A percentile compares a stretch with the other conserved stretches of the same genome.
Conservation (phyloP, 176 grass and related monocot genomes). For the Triticum dicoccoides region DNA sequence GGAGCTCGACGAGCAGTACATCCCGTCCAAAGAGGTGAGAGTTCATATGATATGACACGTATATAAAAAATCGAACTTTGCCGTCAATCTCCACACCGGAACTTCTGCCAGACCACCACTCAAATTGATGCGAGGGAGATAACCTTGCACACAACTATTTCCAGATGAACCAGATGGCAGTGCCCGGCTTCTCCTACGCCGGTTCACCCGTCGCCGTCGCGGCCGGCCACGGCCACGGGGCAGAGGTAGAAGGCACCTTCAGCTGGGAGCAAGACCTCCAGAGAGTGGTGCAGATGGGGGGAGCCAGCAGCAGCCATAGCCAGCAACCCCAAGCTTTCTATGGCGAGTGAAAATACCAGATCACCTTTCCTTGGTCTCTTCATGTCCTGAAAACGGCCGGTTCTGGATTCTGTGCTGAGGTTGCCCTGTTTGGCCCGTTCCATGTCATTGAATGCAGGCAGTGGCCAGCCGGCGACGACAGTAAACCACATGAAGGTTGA, state of each 20-base stretch:
- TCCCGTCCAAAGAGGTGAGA: constrained; percentile 39
- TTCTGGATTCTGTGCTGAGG: background rate
- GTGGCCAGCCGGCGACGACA: background rate
- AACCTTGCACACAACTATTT: background rate
- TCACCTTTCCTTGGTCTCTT: background rate
- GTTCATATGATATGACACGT: background rate
- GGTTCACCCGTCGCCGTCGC: background rate
- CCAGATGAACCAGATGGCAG: constrained; percentile 7
- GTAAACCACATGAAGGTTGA: constrained; percentile 39
- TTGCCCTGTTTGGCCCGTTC: background rate
- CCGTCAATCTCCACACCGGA: background rate
- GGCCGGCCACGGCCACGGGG: background rate
- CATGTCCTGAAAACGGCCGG: background rate
- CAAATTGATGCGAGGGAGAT: background rate
- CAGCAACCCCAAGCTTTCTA: background rate
- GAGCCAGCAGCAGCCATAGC: background rate
- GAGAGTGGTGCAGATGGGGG: background rate
- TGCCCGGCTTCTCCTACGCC: background rate
- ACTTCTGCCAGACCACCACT: background rate
- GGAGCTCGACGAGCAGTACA: constrained; percentile 17
- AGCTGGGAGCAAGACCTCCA: constrained; percentile 37
- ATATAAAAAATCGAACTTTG: background rate
- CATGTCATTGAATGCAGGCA: constrained; percentile 21
- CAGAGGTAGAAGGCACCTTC: background rate
- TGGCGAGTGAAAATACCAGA: constrained; percentile 7